Conservation (phyloP, 2,329 filamentous ascomycete genomes). For the Dothiorella sarmentorum region DNA sequence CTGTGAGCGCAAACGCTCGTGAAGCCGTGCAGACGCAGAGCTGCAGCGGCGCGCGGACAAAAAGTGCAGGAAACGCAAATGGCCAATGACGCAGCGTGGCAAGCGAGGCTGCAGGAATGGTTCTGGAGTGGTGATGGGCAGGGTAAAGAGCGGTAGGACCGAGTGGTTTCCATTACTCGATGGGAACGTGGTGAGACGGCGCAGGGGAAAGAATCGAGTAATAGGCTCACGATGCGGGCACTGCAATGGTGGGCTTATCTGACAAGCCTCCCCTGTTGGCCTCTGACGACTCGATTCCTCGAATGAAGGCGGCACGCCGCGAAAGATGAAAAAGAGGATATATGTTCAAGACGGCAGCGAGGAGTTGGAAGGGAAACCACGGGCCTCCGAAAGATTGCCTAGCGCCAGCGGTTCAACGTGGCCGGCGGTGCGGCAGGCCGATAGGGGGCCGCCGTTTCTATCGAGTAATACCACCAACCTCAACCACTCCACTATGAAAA, state of each 20-base stretch:
- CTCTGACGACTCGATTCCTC: no score
- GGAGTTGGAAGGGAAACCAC: not conserved
- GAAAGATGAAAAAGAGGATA: not conserved
- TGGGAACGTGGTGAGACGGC: slow-evolving; percentile 10
- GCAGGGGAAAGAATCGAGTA: not conserved
- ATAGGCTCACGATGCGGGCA: not conserved
- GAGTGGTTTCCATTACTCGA: slow-evolving; percentile 15
- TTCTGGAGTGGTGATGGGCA: not conserved
- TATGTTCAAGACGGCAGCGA: no score
- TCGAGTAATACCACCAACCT: slow-evolving; percentile 16
- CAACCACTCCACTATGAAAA: not conserved
- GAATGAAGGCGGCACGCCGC: not conserved
- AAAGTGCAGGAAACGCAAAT: no score
- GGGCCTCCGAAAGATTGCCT: slow-evolving; percentile 10
- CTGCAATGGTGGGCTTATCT: not conserved
- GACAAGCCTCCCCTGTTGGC: no score
- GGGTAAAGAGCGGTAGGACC: not conserved
- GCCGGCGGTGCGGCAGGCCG: not conserved
- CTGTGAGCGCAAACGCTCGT: no score
- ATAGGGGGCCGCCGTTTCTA: slow-evolving; percentile 15
- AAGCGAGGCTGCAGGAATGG: not conserved
- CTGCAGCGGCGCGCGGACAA: no score
- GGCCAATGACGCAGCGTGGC: not conserved
- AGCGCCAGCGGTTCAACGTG: not conserved
- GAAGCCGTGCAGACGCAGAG: no score